Evolutionary conservation across 306 rosid species (phyloP).

Genomic region (Phaseolus lunatus): DNA sequence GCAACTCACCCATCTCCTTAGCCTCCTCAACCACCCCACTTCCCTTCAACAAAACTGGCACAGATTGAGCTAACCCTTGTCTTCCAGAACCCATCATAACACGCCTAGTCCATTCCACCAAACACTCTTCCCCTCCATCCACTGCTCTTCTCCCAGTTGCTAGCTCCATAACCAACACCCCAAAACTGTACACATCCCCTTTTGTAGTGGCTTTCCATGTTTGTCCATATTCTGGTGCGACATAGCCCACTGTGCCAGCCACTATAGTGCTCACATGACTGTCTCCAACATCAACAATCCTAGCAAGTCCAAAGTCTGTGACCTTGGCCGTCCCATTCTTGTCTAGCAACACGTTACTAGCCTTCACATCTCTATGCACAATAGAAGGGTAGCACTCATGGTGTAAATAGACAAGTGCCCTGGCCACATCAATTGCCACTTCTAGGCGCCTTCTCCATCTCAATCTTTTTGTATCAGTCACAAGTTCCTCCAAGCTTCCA

Average conservation of each 20-base stretch:
- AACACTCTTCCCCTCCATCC: conserved; percentile 91
- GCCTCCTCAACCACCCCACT: conserved; percentile 65
- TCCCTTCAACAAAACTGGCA: conserved; percentile 60
- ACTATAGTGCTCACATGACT: conserved; percentile 93
- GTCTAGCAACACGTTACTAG: conserved; percentile 84
- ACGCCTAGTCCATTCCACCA: conserved; percentile 79
- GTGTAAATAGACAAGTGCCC: conserved; percentile 77
- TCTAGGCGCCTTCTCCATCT: conserved; percentile 68
- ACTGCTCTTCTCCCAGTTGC: conserved; percentile 87
- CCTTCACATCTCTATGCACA: conserved; percentile 92
- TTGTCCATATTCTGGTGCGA: conserved; percentile 92
- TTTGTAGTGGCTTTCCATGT: conserved; percentile 93
- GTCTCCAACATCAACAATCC: conserved; percentile 73
- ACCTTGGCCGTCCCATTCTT: conserved; percentile 77
- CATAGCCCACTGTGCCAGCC: conserved; percentile 92
- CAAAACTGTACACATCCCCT: conserved; percentile 92
- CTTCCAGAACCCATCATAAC: conserved; percentile 58
- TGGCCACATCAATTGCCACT: conserved; percentile 75
- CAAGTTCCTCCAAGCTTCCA: conserved; percentile 84
- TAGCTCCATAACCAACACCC: conserved; percentile 82
- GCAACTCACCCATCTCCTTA: conserved; percentile 79
- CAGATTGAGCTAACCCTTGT: conserved; percentile 48
- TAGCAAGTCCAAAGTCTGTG: conserved; percentile 88
- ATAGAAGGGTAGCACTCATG: conserved; percentile 83
- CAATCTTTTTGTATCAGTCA: conserved; percentile 56